A percentile compares a stretch with the other conserved stretches of the same genome.
These are phyloP conservation scores for Citrus maxima DNA, from an alignment of 345 rosid species.

Conservation along the genomic window DNA sequence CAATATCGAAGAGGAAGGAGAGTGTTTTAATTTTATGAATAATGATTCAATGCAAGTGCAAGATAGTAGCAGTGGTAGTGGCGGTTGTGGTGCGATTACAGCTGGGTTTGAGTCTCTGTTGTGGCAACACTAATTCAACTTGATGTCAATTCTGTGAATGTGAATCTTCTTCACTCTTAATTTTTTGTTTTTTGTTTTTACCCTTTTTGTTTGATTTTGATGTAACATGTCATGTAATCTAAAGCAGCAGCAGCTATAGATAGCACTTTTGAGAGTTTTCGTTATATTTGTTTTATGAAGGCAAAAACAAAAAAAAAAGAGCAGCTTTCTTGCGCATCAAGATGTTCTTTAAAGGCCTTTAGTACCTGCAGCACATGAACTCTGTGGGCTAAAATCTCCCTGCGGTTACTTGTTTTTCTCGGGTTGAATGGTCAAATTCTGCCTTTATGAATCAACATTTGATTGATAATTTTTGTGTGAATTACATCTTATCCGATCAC, in stretches of 20 bases:
- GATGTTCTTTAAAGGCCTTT: not conserved
- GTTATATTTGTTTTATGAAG: not conserved
- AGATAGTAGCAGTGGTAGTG: not conserved
- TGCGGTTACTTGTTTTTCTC: not conserved
- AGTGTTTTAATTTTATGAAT: slow-evolving; percentile 19
- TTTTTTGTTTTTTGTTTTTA: not conserved
- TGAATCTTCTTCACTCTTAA: not conserved
- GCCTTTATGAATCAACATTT: too few relatives aligned
- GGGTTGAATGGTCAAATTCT: not conserved
- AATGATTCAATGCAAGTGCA: slow-evolving; percentile 34
- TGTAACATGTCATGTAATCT: too few relatives aligned
- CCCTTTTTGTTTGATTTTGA: not conserved
- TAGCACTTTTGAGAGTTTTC: too few relatives aligned
- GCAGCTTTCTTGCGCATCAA: slow-evolving; percentile 1
- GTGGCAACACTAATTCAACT: slow-evolving; percentile 35
- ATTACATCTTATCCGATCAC: too few relatives aligned
- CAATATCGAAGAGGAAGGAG: slow-evolving; percentile 22
- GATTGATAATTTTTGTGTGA: too few relatives aligned
- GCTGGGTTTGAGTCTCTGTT: slow-evolving; percentile 35
- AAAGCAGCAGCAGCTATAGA: too few relatives aligned
- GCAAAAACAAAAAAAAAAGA: not conserved
- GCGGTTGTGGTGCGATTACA: slow-evolving; percentile 17
- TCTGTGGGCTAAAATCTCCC: not conserved
- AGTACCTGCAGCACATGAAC: too few relatives aligned
- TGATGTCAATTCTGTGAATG: not conserved